Evolutionary conservation across 345 rosid species (phyloP).

Genomic region (Eucalyptus cladocalyx): DNA sequence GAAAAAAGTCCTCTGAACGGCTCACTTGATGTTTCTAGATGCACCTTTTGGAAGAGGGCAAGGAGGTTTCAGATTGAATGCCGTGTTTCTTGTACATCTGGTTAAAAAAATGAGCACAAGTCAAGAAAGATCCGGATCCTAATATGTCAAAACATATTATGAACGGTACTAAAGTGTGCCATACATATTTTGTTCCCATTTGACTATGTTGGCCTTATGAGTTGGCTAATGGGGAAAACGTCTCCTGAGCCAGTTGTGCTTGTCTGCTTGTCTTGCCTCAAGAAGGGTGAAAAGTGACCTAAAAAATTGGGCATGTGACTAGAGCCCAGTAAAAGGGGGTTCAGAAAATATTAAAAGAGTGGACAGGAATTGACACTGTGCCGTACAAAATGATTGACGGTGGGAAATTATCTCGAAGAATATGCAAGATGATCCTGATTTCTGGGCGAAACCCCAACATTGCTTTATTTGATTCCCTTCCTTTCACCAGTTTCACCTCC

Average conservation of each 20-base stretch:
- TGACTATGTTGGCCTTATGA: neutral
- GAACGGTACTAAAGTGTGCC: neutral
- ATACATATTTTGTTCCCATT: neutral
- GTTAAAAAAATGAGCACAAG: neutral
- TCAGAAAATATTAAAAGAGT: neutral
- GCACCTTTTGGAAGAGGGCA: neutral
- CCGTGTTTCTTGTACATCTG: neutral
- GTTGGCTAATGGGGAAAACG: neutral
- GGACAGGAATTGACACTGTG: neutral
- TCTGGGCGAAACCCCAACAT: neutral
- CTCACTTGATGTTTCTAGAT: neutral
- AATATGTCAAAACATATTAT: neutral
- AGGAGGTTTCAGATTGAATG: neutral
- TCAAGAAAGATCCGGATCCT: neutral
- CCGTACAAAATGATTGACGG: neutral
- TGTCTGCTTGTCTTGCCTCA: neutral
- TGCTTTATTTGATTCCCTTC: conserved; percentile 20
- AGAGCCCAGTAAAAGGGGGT: neutral
- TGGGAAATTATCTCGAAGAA: neutral
- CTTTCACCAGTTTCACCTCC: conserved; percentile 10
- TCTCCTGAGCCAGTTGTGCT: neutral
- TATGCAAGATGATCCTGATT: neutral
- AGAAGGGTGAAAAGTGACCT: neutral
- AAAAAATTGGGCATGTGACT: neutral
- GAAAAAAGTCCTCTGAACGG: neutral